Conservation (phyloP, 108 stramenopile species). For the Cyclotella sp. region DNA sequence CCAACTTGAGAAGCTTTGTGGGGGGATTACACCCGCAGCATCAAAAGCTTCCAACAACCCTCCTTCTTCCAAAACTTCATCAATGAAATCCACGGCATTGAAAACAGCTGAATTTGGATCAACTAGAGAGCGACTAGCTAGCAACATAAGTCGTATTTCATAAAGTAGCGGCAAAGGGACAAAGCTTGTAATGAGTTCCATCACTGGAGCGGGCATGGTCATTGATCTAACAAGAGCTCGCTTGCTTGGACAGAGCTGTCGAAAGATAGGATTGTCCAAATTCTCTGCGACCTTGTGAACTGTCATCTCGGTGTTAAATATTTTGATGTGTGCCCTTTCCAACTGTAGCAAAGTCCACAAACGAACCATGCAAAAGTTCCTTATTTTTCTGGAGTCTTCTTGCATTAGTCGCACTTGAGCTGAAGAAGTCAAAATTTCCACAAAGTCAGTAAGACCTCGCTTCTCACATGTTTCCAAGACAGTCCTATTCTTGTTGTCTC, state of each 20-base stretch:
- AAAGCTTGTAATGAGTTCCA: slow-evolving; percentile 39
- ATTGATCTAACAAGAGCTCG: slow-evolving; percentile 46
- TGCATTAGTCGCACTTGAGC: slow-evolving; percentile 64
- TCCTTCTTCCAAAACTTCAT: slow-evolving; percentile 66
- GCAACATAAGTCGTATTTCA: slow-evolving; percentile 47
- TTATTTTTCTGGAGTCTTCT: slow-evolving; percentile 36
- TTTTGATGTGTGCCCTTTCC: slow-evolving; percentile 55
- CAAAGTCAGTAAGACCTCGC: slow-evolving; percentile 33
- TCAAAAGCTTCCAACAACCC: slow-evolving; percentile 60
- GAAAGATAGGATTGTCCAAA: slow-evolving; percentile 2
- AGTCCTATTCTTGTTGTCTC: slow-evolving; percentile 71
- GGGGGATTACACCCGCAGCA: slow-evolving; percentile 48
- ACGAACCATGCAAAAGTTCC: slow-evolving; percentile 51
- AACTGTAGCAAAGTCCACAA: slow-evolving; percentile 60
- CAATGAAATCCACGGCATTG: slow-evolving; percentile 61
- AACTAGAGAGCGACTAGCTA: slow-evolving; percentile 44
- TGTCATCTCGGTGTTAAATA: slow-evolving; percentile 20
- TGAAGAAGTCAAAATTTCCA: slow-evolving; percentile 40
- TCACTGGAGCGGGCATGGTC: slow-evolving; percentile 41
- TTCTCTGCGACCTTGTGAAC: slow-evolving; percentile 46
- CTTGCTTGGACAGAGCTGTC: slow-evolving; percentile 24
- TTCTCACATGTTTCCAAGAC: slow-evolving; percentile 70
- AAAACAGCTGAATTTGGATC: slow-evolving; percentile 60
- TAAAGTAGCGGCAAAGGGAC: slow-evolving; percentile 58
- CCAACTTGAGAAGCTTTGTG: slow-evolving; percentile 54